phyloP scores from a whole-genome alignment of 2,329 filamentous ascomycete species.

The Helminthosporium solani region DNA sequence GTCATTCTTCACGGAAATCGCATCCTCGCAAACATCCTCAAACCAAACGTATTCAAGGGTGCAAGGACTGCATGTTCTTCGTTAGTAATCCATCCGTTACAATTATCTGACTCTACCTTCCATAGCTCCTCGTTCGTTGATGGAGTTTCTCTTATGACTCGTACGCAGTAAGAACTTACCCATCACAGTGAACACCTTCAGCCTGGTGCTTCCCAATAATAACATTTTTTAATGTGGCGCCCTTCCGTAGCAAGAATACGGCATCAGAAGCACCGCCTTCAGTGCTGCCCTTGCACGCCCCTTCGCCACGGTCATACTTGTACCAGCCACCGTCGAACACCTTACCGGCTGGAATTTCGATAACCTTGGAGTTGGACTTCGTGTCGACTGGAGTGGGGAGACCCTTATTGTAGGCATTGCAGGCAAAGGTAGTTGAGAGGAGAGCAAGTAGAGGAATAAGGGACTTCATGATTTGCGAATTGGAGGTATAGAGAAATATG shows the following conservation, averaged over 20 bases:
- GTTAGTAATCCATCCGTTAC: neutral
- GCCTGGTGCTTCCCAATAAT: constrained; percentile 55
- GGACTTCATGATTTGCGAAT: neutral
- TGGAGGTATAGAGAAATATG: neutral
- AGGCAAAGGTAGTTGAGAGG: constrained; percentile 23
- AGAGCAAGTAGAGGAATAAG: constrained; percentile 12
- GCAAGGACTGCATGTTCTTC: constrained; percentile 34
- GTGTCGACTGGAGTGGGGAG: constrained; percentile 24
- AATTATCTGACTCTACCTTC: neutral
- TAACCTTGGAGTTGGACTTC: constrained; percentile 29
- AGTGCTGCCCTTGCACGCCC: constrained; percentile 23
- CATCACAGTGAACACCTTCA: constrained; percentile 55
- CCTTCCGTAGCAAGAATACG: constrained; percentile 53
- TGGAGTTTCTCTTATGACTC: neutral
- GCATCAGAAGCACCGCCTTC: constrained; percentile 41
- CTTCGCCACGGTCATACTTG: constrained; percentile 27
- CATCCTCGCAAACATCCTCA: constrained; percentile 44
- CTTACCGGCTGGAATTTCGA: constrained; percentile 24
- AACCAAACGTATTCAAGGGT: constrained; percentile 49
- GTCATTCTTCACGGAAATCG: constrained; percentile 36
- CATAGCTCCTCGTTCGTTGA: neutral
- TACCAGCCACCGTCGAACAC: constrained; percentile 27
- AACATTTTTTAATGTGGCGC: constrained; percentile 53
- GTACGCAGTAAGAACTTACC: constrained; percentile 17
- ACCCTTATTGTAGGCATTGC: constrained; percentile 27